Conservation (phyloP, 192 early-diverging fungal species). For the Mortierella hygrophila region DNA sequence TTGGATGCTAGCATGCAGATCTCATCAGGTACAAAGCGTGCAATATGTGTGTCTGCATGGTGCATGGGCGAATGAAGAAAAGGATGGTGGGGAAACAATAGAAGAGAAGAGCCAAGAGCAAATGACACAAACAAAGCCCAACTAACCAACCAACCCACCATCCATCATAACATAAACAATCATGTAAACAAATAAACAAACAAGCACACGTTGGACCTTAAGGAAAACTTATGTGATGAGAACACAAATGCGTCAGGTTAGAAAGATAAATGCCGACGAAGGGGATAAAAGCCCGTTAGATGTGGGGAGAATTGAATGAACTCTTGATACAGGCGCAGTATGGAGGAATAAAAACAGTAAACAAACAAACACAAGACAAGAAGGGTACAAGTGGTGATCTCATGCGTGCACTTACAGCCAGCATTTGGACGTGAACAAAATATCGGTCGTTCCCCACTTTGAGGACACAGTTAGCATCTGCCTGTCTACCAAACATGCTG, state of each 20-base stretch:
- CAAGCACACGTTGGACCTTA: neutral
- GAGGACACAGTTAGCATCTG: slow-evolving; percentile 30
- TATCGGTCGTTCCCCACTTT: slow-evolving; percentile 15
- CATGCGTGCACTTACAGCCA: slow-evolving; percentile 17
- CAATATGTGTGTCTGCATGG: neutral
- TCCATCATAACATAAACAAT: neutral
- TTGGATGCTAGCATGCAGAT: neutral
- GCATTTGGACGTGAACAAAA: slow-evolving; percentile 35
- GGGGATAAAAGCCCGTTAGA: neutral
- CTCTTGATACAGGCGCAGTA: neutral
- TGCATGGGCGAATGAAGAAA: neutral
- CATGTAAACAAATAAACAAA: neutral
- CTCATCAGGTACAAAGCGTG: neutral
- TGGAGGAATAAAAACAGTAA: neutral
- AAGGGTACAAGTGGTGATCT: neutral
- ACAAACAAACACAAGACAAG: neutral
- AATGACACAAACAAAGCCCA: neutral
- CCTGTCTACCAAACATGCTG: slow-evolving; percentile 15
- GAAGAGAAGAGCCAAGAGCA: neutral
- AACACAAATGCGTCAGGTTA: neutral
- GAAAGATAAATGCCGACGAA: neutral
- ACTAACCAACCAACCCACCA: neutral
- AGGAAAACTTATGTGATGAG: neutral
- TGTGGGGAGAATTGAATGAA: neutral
- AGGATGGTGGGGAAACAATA: neutral